Evolutionary conservation across 2,329 filamentous ascomycete species (phyloP).

Genomic region (Alternaria panax): DNA sequence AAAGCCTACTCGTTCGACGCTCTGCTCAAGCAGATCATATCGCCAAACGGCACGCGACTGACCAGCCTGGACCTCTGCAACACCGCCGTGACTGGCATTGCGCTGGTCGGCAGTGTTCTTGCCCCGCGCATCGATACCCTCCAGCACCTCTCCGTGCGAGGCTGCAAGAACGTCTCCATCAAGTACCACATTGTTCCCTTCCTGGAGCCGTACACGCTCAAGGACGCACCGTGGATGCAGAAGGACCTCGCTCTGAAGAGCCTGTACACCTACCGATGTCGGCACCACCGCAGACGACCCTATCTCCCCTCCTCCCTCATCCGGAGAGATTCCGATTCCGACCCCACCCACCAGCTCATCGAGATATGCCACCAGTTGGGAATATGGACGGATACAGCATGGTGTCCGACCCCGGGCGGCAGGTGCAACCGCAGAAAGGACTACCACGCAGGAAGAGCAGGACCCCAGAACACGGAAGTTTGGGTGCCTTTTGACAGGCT

Average conservation of each 20-base stretch:
- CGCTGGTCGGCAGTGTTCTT: conserved; percentile 63
- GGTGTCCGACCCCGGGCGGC: conserved; percentile 66
- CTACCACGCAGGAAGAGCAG: conserved; percentile 63
- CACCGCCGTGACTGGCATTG: conserved; percentile 66
- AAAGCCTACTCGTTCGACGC: conserved; percentile 66
- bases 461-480: conserved; percentile 63
- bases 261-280: conserved; percentile 67
- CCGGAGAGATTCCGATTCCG: conserved; percentile 65
- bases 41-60: conserved; percentile 64
- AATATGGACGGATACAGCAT: conserved; percentile 68
- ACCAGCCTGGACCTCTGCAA: conserved; percentile 67
- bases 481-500: conserved; percentile 69
- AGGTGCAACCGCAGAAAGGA: conserved; percentile 64
- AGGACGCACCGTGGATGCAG: conserved; percentile 52
- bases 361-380: conserved; percentile 65
- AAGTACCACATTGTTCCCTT: conserved; percentile 71
- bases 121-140: conserved; percentile 62
- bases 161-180: conserved; percentile 70
- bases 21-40: conserved; percentile 62
- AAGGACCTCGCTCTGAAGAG: conserved; percentile 63
- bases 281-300: conserved; percentile 67
- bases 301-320: conserved; percentile 64
- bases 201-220: conserved; percentile 54
- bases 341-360: conserved; percentile 67
- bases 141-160: conserved; percentile 66